Base-by-base conservation (phyloP, 2,329 filamentous ascomycete species). In the Fusarium azukiicola region DNA sequence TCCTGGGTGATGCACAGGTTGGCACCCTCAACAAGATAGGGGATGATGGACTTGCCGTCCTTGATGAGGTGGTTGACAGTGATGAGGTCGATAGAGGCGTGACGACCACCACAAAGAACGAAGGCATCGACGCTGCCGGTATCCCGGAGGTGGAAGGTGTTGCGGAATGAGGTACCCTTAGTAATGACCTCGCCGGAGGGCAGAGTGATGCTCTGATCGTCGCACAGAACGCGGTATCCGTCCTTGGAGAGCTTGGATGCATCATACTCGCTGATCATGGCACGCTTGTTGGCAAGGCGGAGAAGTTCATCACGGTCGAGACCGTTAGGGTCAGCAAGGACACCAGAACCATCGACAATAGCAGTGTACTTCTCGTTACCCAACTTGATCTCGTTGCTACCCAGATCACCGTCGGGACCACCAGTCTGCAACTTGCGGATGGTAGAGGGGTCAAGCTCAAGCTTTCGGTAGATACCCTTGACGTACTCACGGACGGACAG, bases 1-100 rank as follows among this genome's bases (percentile, higher is more conserved):
- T 99, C 98, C 88, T 99, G 98, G 1, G 98, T 99, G 89, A 99
- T 98, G 93, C 99, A 99, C 71, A 99, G 91, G 87, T 99, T 99
- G 87, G 98, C 98, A 69, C 98, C 98, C 89, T 99, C 98, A 58
- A 99, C 97, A 70, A 99, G 98, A 89, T 98, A 99, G 2, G 97
- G 97, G 75, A 99, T 95, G 16, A 92, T 93, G 32, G 93, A 92
- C 90, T 98, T 99, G 89, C 97, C 97, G 77, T 98, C 94, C 85
- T 95, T 94, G 87, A 99, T 99, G 77, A 99, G 93, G 86, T 96
- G 96, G 88, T 93, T 95, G 76, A 97, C 97, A 11, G 95, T 96
- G 72, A 96, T 95, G 74, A 99, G 93, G 86, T 99, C 97, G 81
- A 99, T 98, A 2, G 97, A 99, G 88, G 99, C 98, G 3, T 98